phyloP scores from a whole-genome alignment of 495 filamentous ascomycete species.

The Sphaerosporella brunnea region DNA sequence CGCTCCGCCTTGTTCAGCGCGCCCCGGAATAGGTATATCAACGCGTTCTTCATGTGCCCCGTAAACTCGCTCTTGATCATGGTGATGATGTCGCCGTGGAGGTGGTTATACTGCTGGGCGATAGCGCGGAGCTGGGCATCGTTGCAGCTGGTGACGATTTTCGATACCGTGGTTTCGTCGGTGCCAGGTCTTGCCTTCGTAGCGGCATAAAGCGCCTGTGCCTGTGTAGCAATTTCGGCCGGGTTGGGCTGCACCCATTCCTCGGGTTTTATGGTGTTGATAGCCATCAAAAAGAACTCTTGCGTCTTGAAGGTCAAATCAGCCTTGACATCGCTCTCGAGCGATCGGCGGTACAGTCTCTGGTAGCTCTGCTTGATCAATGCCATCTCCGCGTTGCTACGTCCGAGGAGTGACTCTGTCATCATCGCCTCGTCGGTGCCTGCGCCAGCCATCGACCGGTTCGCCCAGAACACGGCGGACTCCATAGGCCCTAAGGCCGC shows the following conservation, averaged over 20 bases:
- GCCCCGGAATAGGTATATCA: conserved; percentile 58
- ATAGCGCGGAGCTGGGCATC: conserved; percentile 71
- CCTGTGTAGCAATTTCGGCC: conserved; percentile 39
- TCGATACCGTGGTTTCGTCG: conserved; percentile 58
- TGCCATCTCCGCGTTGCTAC: conserved; percentile 66
- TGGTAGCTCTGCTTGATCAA: conserved; percentile 67
- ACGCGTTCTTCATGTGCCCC: conserved; percentile 76
- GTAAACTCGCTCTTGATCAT: conserved; percentile 66
- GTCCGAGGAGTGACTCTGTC: conserved; percentile 67
- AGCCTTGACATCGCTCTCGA: conserved; percentile 50
- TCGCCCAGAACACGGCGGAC: conserved; percentile 46
- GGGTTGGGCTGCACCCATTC: conserved; percentile 54
- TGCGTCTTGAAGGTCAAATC: conserved; percentile 77
- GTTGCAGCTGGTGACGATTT: conserved; percentile 52
- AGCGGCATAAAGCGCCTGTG: conserved; percentile 35
- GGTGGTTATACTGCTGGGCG: conserved; percentile 45
- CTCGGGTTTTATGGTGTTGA: conserved; percentile 52
- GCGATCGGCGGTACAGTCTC: conserved; percentile 37
- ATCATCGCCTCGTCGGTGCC: conserved; percentile 77
- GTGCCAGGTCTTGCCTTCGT: conserved; percentile 54
- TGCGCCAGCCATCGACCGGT: conserved; percentile 51
- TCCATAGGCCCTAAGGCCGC: conserved; percentile 59
- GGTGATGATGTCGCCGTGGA: conserved; percentile 50
- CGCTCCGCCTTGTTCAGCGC: conserved; percentile 64
- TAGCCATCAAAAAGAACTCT: conserved; percentile 57